Evolutionary conservation across 1,139 yeast genomes (phyloP).

Genomic region (Magnusiomyces clavatus): DNA sequence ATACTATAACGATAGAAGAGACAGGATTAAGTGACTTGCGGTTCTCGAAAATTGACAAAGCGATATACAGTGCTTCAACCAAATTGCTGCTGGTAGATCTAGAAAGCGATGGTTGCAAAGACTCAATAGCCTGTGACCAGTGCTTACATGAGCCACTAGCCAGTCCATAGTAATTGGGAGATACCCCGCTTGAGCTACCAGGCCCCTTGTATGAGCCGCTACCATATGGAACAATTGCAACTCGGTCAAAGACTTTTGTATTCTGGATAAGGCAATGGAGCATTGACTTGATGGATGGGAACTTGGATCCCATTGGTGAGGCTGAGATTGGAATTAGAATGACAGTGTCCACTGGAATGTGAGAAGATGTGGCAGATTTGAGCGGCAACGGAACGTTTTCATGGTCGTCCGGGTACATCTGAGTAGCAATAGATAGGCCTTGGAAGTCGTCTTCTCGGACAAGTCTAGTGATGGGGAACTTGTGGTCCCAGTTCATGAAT

Average conservation of each 20-base stretch:
- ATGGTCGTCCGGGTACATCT: conserved; percentile 1
- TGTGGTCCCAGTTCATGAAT: conserved; percentile 11
- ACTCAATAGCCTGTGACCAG: conserved; percentile 13
- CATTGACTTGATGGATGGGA: conserved; percentile 16
- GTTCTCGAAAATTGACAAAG: conserved; percentile 9
- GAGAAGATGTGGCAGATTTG: conserved; percentile 10
- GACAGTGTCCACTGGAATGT: conserved; percentile 19
- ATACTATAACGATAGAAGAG: conserved; percentile 13
- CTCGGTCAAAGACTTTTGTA: conserved; percentile 19
- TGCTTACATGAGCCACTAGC: conserved; percentile 14
- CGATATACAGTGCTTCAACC: conserved; percentile 11
- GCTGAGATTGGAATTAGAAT: conserved; percentile 19
- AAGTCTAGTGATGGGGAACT: conserved; percentile 9
- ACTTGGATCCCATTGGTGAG: conserved; percentile 18
- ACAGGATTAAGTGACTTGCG: conserved; percentile 14
- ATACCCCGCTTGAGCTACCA: background rate
- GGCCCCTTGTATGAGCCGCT: background rate
- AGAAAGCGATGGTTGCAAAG: conserved; percentile 14
- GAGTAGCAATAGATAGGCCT: conserved; percentile 8
- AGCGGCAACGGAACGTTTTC: background rate
- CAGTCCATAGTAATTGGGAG: conserved; percentile 6
- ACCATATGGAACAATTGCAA: conserved; percentile 21
- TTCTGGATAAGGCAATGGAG: conserved; percentile 13
- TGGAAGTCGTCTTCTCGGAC: conserved; percentile 9
- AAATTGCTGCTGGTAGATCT: conserved; percentile 14